phyloP scores from a whole-genome alignment of 805 yeast genomes.

The Metschnikowia similis region DNA sequence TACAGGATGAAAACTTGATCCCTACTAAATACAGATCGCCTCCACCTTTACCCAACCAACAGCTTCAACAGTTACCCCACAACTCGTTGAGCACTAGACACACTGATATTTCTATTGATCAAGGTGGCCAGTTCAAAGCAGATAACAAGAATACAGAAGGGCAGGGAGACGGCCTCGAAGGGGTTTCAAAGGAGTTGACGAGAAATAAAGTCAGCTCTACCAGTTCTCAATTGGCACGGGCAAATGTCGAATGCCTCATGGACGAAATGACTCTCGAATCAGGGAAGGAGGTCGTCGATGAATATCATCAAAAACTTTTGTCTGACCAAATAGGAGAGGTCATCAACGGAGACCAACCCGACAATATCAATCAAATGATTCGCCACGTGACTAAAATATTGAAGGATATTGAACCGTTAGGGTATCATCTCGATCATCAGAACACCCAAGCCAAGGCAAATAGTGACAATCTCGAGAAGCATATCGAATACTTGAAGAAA shows the following conservation, averaged over 20 bases:
- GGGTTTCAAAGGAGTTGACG: neutral
- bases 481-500: slow-evolving; percentile 24
- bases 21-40: slow-evolving; percentile 11
- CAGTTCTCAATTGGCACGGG: neutral
- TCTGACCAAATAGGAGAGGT: slow-evolving; percentile 14
- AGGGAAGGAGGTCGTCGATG: neutral
- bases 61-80: neutral
- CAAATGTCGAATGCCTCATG: slow-evolving; percentile 17
- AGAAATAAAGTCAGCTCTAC: neutral
- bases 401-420: slow-evolving; percentile 25
- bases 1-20: slow-evolving; percentile 15
- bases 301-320: slow-evolving; percentile 8
- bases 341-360: slow-evolving; percentile 11
- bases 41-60: slow-evolving; percentile 10
- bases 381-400: slow-evolving; percentile 8
- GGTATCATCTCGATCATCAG: slow-evolving; percentile 32
- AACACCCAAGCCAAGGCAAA: slow-evolving; percentile 35
- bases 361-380: slow-evolving; percentile 13
- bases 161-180: too few species aligned
- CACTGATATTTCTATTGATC: neutral
- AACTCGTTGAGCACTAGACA: neutral
- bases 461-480: slow-evolving; percentile 27
- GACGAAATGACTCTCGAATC: slow-evolving; percentile 14
- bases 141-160: neutral
- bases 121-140: neutral